Percentiles rank a stretch among this genome's conserved stretches.
These are phyloP conservation scores for Aureobasidium sp. DNA, from an alignment of 2,329 filamentous ascomycete species.

Conservation along the genomic window DNA sequence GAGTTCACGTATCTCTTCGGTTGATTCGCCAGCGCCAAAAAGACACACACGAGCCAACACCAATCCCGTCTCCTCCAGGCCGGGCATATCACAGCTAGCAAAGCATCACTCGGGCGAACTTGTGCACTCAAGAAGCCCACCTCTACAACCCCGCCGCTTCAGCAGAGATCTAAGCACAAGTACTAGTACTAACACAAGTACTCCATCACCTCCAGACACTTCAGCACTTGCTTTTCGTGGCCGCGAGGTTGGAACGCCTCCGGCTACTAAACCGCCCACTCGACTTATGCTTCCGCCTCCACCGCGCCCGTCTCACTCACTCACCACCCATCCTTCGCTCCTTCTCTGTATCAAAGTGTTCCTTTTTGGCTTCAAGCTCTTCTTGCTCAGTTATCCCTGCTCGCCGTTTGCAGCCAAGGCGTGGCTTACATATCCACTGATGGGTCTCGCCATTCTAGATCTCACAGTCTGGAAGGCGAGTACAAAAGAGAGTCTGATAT, in stretches of 20 bases:
- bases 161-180: conserved; percentile 2
- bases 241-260: neutral
- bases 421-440: conserved; percentile 57
- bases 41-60: conserved; percentile 19
- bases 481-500: conserved; percentile 30
- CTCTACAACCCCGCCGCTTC: neutral
- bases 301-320: conserved; percentile 22
- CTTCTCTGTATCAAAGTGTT: conserved; percentile 40
- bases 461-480: conserved; percentile 32
- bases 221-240: conserved; percentile 14
- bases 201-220: conserved; percentile 10
- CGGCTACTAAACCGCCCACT: conserved; percentile 21
- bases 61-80: conserved; percentile 18
- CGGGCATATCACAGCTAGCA: conserved; percentile 10
- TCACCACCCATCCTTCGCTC: conserved; percentile 26
- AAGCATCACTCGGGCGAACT: neutral
- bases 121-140: neutral
- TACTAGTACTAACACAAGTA: neutral
- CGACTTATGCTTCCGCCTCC: conserved; percentile 31
- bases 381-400: conserved; percentile 58
- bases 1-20: conserved; percentile 34
- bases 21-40: conserved; percentile 30
- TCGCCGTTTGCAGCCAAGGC: conserved; percentile 61
- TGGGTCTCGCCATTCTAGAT: conserved; percentile 64
- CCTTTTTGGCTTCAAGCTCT: conserved; percentile 62